phyloP scores from a whole-genome alignment of 1,139 yeast genomes.

The Yamadazyma dushanensis region DNA sequence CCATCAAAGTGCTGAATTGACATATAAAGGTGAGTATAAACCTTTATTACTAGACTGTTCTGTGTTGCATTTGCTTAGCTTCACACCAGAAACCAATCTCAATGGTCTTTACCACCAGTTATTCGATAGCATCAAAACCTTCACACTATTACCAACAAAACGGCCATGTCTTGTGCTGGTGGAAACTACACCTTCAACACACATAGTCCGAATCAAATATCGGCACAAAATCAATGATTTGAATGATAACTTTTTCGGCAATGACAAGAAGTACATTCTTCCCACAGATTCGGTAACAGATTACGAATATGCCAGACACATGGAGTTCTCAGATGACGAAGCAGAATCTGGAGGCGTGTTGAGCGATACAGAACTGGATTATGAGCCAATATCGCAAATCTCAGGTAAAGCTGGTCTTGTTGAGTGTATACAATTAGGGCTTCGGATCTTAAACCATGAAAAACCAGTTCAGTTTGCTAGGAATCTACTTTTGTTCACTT shows the following conservation, averaged over 20 bases:
- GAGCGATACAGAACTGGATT: conserved; percentile 23
- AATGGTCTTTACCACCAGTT: conserved; percentile 8
- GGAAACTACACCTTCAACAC: not conserved
- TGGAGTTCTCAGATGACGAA: conserved; percentile 38
- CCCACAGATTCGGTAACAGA: not conserved
- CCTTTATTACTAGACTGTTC: conserved; percentile 2
- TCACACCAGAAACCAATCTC: not conserved
- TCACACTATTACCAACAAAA: not conserved
- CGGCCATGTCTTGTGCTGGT: not conserved
- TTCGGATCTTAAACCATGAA: conserved; percentile 17
- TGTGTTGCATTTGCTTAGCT: not conserved
- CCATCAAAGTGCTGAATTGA: not conserved
- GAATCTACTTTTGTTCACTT: conserved; percentile 26
- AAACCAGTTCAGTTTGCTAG: conserved; percentile 27
- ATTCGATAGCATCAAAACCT: conserved; percentile 3
- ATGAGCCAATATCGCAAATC: conserved; percentile 4
- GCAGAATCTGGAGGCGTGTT: conserved; percentile 18
- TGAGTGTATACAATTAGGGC: not conserved
- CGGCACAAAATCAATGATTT: conserved; percentile 1
- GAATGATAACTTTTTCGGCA: conserved; percentile 11
- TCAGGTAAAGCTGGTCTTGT: not conserved
- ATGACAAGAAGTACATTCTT: conserved; percentile 5
- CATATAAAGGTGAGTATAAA: conserved; percentile 4
- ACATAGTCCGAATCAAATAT: not conserved
- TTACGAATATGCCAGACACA: conserved; percentile 17